Conservation (phyloP, 805 yeast species). For the Ogataea angusta region DNA sequence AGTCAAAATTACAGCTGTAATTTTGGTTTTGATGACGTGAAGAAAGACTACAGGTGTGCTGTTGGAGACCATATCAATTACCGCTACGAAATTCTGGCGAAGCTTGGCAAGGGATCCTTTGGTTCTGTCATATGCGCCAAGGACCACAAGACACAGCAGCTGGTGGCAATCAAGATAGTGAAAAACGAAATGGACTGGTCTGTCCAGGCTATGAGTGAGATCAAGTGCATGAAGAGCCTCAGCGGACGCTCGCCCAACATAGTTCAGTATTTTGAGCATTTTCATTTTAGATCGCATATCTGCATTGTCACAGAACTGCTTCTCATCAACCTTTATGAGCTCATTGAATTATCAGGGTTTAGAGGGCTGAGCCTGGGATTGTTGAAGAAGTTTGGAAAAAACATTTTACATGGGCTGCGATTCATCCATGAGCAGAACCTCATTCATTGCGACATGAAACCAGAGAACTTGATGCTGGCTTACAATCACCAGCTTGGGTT, state of each 20-base stretch:
- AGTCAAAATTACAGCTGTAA: constrained; percentile 42
- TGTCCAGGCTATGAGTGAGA: constrained; percentile 74
- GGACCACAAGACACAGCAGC: constrained; percentile 57
- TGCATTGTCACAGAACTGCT: constrained; percentile 76
- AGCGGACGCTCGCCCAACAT: constrained; percentile 33
- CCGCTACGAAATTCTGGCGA: constrained; percentile 58
- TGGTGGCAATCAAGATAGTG: constrained; percentile 75
- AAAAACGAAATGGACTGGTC: constrained; percentile 72
- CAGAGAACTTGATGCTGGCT: constrained; percentile 68
- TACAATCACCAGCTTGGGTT: constrained; percentile 35
- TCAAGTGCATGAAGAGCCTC: constrained; percentile 57
- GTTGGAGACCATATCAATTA: constrained; percentile 72
- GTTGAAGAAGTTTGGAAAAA: constrained; percentile 45
- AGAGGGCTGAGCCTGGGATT: constrained; percentile 45
- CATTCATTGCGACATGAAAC: constrained; percentile 84
- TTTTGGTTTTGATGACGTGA: constrained; percentile 70
- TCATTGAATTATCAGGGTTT: constrained; percentile 47
- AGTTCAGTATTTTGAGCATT: constrained; percentile 62
- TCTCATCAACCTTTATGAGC: constrained; percentile 62
- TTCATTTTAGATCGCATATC: constrained; percentile 76
- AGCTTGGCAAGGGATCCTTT: constrained; percentile 77
- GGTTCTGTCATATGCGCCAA: constrained; percentile 70
- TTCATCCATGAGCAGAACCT: constrained; percentile 54
- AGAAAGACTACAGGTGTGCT: constrained; percentile 56
- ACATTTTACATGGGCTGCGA: constrained; percentile 57